phyloP scores from a whole-genome alignment of 495 filamentous ascomycete species.

The Beverwykella pulmonaria region DNA sequence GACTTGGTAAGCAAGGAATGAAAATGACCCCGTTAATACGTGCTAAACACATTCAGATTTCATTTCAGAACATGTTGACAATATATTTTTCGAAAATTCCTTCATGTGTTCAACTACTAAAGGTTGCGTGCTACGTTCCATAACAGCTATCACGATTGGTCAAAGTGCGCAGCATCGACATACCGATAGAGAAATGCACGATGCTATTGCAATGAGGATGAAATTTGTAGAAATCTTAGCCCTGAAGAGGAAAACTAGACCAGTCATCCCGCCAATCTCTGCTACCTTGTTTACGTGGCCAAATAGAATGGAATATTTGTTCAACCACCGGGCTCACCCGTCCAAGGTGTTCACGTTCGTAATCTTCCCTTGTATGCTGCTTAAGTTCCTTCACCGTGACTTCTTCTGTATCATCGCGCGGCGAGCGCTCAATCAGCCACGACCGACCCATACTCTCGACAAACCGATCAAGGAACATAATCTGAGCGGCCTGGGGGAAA shows the following conservation, averaged over 20 bases:
- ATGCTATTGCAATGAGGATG: neutral
- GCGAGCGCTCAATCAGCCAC: constrained; percentile 29
- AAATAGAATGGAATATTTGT: constrained; percentile 20
- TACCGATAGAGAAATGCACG: neutral
- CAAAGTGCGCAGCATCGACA: neutral
- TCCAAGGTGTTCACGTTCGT: too few species aligned
- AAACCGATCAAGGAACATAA: too few species aligned
- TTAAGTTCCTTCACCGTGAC: constrained; percentile 26
- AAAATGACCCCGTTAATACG: neutral
- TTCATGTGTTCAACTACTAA: neutral
- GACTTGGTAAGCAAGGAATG: neutral
- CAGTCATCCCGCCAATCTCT: constrained; percentile 31
- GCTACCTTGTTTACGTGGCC: constrained; percentile 26
- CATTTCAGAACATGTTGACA: neutral
- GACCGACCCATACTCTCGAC: constrained; percentile 25
- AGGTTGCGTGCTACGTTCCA: neutral
- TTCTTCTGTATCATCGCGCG: constrained; percentile 23
- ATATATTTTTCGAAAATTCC: neutral
- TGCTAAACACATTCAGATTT: neutral
- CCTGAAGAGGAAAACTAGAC: constrained; percentile 27
- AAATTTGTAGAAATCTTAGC: constrained; percentile 14
- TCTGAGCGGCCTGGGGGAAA: too few species aligned
- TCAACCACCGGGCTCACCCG: neutral
- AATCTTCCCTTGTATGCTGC: constrained; percentile 13
- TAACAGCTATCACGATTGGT: neutral